Base-by-base conservation (phyloP, 2,329 filamentous ascomycete genomes). In the Keithomyces neogunnii region DNA sequence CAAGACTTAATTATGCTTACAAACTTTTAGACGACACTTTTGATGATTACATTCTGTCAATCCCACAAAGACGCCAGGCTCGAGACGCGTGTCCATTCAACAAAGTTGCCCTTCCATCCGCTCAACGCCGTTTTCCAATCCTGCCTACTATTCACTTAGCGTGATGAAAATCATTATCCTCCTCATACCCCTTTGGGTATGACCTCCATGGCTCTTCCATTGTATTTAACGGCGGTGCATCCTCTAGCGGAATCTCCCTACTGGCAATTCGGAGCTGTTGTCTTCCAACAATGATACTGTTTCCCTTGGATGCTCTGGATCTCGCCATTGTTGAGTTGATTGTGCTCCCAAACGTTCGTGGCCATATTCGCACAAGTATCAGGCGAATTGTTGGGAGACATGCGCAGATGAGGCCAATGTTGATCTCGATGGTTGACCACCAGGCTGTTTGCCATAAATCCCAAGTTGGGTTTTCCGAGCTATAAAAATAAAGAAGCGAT, bases 371-470 rank as follows among this genome's bases (percentile, higher is more conserved):
- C 5, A 52, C 46, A 5, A 52, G 42, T 9, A 49, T 39, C 13
- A 52, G 47, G 13, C 40, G 33, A 13, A 49, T 39, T 4, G 46
- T 35, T 10, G 50, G 50, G 13, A 54, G 50, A 13, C 50, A 54
- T 3, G 48, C 50, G 33, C 50, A 52, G 8, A 54, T 52, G 39
- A 52, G 47, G 26, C 53, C 50, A 19, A 54, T 19, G 40, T 52
- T 52, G 53, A 54, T 48, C 35, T 54, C 50, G 31, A 54, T 48
- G 10, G 47, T 50, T 26, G 53, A 54, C 53, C 53, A 54, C 53
- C 44, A 48, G 3, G 45, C 53, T 10, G 45, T 50, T 3, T 32
- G 33, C 47, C 48, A 54, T 13, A 48, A n/a, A 33, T 54, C 50
- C 50, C 50, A 52, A 10, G 53, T 54, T 2, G 47, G 50, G 19